A percentile compares a stretch with the other conserved stretches of the same genome.
Conservation (phyloP, 2,329 filamentous ascomycete genomes). For the Pseudocercospora vitis region DNA sequence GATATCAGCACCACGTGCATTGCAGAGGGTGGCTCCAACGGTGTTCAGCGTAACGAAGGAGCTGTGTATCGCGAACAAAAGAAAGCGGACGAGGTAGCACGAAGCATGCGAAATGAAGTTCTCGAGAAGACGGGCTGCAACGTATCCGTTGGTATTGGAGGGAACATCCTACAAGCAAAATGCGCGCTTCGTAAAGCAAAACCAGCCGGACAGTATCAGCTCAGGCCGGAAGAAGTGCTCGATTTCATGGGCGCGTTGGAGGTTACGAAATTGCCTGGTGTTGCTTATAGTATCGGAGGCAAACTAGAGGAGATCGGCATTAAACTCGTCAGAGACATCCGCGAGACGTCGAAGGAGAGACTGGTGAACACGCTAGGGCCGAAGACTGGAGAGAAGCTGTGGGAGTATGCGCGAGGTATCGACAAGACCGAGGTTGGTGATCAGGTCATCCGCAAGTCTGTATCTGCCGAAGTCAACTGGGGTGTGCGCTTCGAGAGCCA, state of each 20-base stretch:
- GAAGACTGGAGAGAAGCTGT: constrained; percentile 88
- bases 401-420: constrained; percentile 86
- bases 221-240: constrained; percentile 77
- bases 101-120: constrained; percentile 65
- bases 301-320: constrained; percentile 87
- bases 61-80: constrained; percentile 76
- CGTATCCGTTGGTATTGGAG: constrained; percentile 89
- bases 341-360: constrained; percentile 72
- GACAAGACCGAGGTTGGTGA: constrained; percentile 84
- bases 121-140: constrained; percentile 76
- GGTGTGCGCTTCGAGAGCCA: constrained; percentile 92
- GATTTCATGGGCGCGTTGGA: constrained; percentile 74
- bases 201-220: constrained; percentile 86
- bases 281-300: constrained; percentile 84
- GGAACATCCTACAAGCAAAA: constrained; percentile 87
- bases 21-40: constrained; percentile 64
- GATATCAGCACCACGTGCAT: constrained; percentile 75
- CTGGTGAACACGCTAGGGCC: constrained; percentile 74
- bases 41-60: constrained; percentile 63
- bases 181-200: constrained; percentile 89
- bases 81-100: constrained; percentile 71
- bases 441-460: constrained; percentile 82
- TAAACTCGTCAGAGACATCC: constrained; percentile 78
- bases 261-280: constrained; percentile 81
- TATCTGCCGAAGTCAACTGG: constrained; percentile 98